Base-by-base conservation (phyloP, 495 filamentous ascomycete genomes). In the Talaromyces nanjingensis region DNA sequence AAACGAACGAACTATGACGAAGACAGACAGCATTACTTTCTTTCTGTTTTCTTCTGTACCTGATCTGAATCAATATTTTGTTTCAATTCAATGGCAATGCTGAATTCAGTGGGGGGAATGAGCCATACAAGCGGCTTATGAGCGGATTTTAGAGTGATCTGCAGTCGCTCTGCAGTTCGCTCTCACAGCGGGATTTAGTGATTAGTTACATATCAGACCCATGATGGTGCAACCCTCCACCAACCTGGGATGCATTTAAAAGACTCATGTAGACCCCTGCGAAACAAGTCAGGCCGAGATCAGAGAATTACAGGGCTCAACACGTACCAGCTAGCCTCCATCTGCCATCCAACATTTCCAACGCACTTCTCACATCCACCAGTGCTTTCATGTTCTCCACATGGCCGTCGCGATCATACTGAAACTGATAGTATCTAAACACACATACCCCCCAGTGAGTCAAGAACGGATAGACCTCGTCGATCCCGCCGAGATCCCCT, bases 261-360 rank as follows among this genome's bases (percentile, higher is more conserved):
- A 58, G 55, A 29, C 25, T 58, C 55, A 58, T 33, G 16, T 58
- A 58, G 33, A 58, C 55, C 55, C 27, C 55, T 58, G 33, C 27
- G 27, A 31, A 58, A 29, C 6, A 31, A 24, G 52, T 54, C 52
- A 54, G 18, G 1, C 18, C 20, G 9, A 55, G 20, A 25, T 31
- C 25, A 58, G 22, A 42, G 7, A 34, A 58, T 42, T 42, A 42
- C 12, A 11, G 37, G 3, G 14, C 37, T 37, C 11, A 42, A 42
- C 25, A 18, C 22, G 6, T 12, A 66, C 65, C 65, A 33, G 61
- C 61, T 29, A 66, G 54, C 59, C 63, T 66, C 65, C 65, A 66
- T 39, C 58, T 66, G 11, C 52, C 29, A n/a, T 49, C 65, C 37
- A 66, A 58, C 18, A 52, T 18, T 25, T 64, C 65, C 31, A 64